phyloP scores from a whole-genome alignment of 163 green algal species.

The Chlorella variabilis region DNA sequence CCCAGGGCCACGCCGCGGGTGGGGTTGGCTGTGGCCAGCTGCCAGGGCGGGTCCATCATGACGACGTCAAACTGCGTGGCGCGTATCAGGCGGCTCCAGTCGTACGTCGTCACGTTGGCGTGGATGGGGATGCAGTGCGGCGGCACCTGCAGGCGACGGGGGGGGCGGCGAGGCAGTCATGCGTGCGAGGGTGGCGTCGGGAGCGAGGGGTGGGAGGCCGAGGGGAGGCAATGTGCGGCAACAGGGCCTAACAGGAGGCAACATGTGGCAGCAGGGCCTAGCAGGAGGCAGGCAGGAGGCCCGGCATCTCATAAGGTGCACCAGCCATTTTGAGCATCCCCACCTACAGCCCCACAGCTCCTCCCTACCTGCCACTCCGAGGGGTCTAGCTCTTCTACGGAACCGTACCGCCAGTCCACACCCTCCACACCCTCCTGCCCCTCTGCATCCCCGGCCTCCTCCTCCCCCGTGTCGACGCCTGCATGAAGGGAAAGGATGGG shows the following conservation, averaged over 20 bases:
- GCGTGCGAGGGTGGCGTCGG: too few relatives aligned
- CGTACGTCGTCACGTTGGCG: slow-evolving; percentile 91
- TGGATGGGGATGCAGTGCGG: slow-evolving; percentile 92
- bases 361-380: slow-evolving; percentile 76
- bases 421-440: slow-evolving; percentile 43
- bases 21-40: slow-evolving; percentile 93
- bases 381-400: slow-evolving; percentile 81
- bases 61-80: slow-evolving; percentile 89
- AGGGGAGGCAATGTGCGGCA: too few relatives aligned
- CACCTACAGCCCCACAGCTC: too few relatives aligned
- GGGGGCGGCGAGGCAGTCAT: background rate
- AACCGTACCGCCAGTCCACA: slow-evolving; percentile 46
- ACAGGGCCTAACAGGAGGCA: too few relatives aligned
- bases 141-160: slow-evolving; percentile 70
- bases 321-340: too few relatives aligned
- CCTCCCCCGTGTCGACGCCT: background rate
- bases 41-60: slow-evolving; percentile 97
- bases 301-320: too few relatives aligned
- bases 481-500: background rate
- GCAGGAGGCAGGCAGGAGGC: too few relatives aligned
- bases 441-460: slow-evolving; percentile 7
- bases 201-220: too few relatives aligned
- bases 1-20: slow-evolving; percentile 91
- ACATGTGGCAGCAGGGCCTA: too few relatives aligned
- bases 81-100: slow-evolving; percentile 78